A percentile compares a stretch with the other conserved stretches of the same genome.
Conservation (phyloP, 2,329 filamentous ascomycete species). For the Diatrype stigma region DNA sequence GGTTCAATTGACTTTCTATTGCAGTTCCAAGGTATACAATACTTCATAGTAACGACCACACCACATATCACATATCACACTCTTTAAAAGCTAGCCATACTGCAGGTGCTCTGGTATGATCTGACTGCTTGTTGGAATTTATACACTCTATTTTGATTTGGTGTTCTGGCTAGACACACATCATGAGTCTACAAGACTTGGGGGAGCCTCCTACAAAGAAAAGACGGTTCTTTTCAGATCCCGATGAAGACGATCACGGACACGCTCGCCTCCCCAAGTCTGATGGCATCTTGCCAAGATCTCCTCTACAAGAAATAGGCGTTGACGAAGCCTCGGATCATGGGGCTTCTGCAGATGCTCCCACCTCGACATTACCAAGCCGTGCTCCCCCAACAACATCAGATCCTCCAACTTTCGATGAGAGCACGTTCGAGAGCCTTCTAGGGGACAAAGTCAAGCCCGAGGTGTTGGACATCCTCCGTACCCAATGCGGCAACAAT, state of each 20-base stretch:
- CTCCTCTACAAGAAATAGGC: constrained; percentile 15
- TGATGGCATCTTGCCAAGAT: constrained; percentile 11
- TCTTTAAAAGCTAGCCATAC: no score
- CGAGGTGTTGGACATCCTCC: constrained; percentile 46
- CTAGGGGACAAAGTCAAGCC: constrained; percentile 52
- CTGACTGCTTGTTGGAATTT: no score
- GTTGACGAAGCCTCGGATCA: constrained; percentile 16
- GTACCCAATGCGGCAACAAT: constrained; percentile 51
- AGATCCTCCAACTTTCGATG: constrained; percentile 45
- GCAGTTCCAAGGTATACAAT: no score
- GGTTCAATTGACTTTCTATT: background rate
- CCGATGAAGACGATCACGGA: constrained; percentile 19
- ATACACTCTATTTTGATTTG: background rate
- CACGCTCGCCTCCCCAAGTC: constrained; percentile 10
- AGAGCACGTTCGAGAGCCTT: constrained; percentile 54
- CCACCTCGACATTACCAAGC: constrained; percentile 2
- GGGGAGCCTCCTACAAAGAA: constrained; percentile 32
- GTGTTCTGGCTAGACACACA: background rate
- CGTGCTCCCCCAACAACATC: constrained; percentile 7
- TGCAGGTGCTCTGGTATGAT: no score
- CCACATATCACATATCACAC: no score
- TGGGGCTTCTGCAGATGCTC: background rate
- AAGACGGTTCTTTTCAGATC: constrained; percentile 38
- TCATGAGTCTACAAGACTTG: constrained; percentile 36
- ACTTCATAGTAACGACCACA: no score